phyloP scores from a whole-genome alignment of 2,329 filamentous ascomycete species.

The Exutisphaerella laricina region DNA sequence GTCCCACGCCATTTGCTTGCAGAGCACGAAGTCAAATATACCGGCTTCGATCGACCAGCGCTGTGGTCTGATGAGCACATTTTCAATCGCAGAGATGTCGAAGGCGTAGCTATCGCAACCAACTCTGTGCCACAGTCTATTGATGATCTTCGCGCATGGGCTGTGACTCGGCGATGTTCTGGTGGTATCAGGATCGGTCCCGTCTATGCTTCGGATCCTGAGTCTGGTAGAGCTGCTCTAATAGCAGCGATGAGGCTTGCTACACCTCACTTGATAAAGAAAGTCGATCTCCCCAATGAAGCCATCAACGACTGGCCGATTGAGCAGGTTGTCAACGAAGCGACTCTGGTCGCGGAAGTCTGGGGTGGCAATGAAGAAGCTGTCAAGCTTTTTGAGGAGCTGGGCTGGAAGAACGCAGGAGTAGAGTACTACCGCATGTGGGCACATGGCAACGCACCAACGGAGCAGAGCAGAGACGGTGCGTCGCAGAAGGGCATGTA shows the following conservation, averaged over 20 bases:
- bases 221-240: slow-evolving; percentile 27
- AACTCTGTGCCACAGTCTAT: slow-evolving; percentile 6
- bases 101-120: slow-evolving; percentile 26
- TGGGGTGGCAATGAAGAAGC: slow-evolving; percentile 32
- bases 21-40: slow-evolving; percentile 28
- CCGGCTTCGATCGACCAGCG: slow-evolving; percentile 30
- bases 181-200: slow-evolving; percentile 35
- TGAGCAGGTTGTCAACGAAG: slow-evolving; percentile 16
- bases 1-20: slow-evolving; percentile 24
- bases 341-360: slow-evolving; percentile 31
- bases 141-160: slow-evolving; percentile 26
- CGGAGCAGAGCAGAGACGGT: slow-evolving; percentile 30
- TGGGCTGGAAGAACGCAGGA: slow-evolving; percentile 30
- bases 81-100: slow-evolving; percentile 27
- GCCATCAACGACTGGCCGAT: slow-evolving; percentile 9
- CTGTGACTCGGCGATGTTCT: slow-evolving; percentile 31
- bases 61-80: slow-evolving; percentile 32
- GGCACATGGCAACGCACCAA: slow-evolving; percentile 30
- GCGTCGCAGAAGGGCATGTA: slow-evolving; percentile 30
- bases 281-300: slow-evolving; percentile 10
- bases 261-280: slow-evolving; percentile 13
- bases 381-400: slow-evolving; percentile 29
- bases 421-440: slow-evolving; percentile 38
- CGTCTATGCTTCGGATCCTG: slow-evolving; percentile 30
- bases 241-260: slow-evolving; percentile 24